Conservation (phyloP, 108 stramenopile genomes). For the Bacterosira constricta region DNA sequence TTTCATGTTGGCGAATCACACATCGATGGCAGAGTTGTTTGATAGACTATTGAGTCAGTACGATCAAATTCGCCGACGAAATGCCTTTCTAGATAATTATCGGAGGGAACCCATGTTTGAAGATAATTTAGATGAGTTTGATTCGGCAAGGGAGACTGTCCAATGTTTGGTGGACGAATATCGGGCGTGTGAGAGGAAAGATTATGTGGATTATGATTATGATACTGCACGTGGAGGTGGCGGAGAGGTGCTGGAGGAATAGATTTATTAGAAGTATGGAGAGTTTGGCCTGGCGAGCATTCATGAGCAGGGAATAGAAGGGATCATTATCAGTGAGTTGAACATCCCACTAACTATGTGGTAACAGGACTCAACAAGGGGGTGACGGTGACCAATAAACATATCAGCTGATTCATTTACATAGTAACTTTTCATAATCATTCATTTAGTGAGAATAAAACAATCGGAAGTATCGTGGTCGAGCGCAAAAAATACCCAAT, state of each 20-base stretch:
- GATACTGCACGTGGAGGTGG: constrained; percentile 11
- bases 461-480: no score
- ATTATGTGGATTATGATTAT: constrained; percentile 93
- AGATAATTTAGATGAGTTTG: constrained; percentile 97
- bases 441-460: no score
- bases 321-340: no score
- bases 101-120: constrained; percentile 95
- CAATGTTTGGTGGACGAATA: constrained; percentile 95
- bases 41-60: constrained; percentile 89
- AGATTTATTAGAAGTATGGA: no score
- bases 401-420: no score
- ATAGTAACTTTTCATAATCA: no score
- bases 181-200: constrained; percentile 93
- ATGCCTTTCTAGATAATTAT: constrained; percentile 98
- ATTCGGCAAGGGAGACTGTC: constrained; percentile 94
- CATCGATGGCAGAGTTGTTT: constrained; percentile 95
- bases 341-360: no score
- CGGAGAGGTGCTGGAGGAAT: constrained; percentile 10
- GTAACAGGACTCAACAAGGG: no score
- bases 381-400: no score
- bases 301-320: no score
- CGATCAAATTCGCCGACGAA: constrained; percentile 92
- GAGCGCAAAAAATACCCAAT: no score
- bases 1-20: constrained; percentile 98
- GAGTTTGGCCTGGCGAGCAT: no score